Conservation (phyloP, 805 yeast species). For the Kazachstania bromeliacearum region DNA sequence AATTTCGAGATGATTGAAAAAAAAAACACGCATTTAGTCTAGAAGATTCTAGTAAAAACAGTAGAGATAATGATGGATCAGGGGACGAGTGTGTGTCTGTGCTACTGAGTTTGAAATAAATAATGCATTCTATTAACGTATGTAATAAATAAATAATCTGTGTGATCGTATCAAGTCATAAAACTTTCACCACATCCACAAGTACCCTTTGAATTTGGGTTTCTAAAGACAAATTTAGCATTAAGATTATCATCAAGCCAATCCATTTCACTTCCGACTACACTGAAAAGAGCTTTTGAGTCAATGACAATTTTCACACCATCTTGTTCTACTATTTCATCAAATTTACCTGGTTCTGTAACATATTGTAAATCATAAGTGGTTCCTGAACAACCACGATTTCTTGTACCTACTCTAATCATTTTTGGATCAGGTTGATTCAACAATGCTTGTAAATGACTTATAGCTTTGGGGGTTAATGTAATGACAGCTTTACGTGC, state of each 20-base stretch:
- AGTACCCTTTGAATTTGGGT: slow-evolving; percentile 95
- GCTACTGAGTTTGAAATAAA: too few relatives aligned
- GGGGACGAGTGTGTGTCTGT: too few relatives aligned
- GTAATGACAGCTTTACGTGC: slow-evolving; percentile 89
- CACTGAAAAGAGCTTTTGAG: slow-evolving; percentile 90
- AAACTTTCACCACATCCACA: slow-evolving; percentile 99
- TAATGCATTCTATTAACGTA: too few relatives aligned
- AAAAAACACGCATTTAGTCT: too few relatives aligned
- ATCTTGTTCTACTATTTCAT: slow-evolving; percentile 86
- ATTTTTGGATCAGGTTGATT: slow-evolving; percentile 81
- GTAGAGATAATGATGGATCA: slow-evolving; percentile 2
- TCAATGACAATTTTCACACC: slow-evolving; percentile 89
- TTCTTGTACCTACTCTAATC: slow-evolving; percentile 87
- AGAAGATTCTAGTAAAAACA: too few relatives aligned
- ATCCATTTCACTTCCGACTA: slow-evolving; percentile 97
- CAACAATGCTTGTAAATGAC: slow-evolving; percentile 56
- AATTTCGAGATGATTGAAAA: too few relatives aligned
- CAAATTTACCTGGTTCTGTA: slow-evolving; percentile 84
- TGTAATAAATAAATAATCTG: too few relatives aligned
- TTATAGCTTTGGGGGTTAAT: slow-evolving; percentile 63
- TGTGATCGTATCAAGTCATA: slow-evolving; percentile 69
- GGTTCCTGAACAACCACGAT: slow-evolving; percentile 94
- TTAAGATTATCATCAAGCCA: slow-evolving; percentile 91
- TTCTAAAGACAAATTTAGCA: slow-evolving; percentile 81
- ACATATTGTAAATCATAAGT: slow-evolving; percentile 90